These are phyloP conservation scores for Grosmannia huntii DNA, from an alignment of 2,329 filamentous ascomycete species.

Conservation along the genomic window DNA sequence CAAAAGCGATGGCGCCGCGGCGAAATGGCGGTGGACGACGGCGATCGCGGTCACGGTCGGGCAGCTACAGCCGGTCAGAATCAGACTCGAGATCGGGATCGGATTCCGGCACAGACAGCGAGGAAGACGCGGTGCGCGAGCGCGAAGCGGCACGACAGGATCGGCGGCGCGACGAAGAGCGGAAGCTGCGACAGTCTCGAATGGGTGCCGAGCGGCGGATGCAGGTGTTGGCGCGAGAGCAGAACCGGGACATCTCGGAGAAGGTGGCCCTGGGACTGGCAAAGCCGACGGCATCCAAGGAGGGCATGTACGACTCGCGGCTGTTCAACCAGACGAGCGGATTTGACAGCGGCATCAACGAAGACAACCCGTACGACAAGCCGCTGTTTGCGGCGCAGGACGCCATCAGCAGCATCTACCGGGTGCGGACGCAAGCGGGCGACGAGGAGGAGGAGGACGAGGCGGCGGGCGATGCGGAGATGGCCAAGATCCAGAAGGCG, in stretches of 20 bases:
- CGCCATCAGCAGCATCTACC: conserved; percentile 87
- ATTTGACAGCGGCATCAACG: conserved; percentile 86
- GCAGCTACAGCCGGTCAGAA: conserved; percentile 13
- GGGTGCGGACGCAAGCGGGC: conserved; percentile 61
- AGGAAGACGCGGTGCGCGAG: conserved; percentile 60
- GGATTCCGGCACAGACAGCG: conserved; percentile 37
- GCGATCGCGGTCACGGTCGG: conserved; percentile 25
- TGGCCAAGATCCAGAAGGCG: conserved; percentile 77
- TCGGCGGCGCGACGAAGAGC: conserved; percentile 67
- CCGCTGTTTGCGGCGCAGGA: conserved; percentile 93
- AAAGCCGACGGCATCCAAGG: conserved; percentile 82
- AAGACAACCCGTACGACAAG: conserved; percentile 96
- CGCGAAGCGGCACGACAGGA: conserved; percentile 69
- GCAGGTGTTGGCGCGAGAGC: conserved; percentile 86
- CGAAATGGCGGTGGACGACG: conserved; percentile 6
- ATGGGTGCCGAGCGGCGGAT: conserved; percentile 91
- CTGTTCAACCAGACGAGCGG: conserved; percentile 91
- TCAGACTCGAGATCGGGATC: conserved; percentile 30
- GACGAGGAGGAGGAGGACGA: conserved; percentile 67
- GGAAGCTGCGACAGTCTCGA: conserved; percentile 80
- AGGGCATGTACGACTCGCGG: conserved; percentile 94
- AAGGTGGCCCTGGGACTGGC: conserved; percentile 90
- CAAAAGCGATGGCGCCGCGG: conserved; percentile 28
- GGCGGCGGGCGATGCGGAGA: conserved; percentile 65
- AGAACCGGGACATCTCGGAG: conserved; percentile 93